Percentiles rank a stretch among this genome's conserved stretches.
Conservation (phyloP, 1,139 yeast species). For the Taphrina wiesneri region DNA sequence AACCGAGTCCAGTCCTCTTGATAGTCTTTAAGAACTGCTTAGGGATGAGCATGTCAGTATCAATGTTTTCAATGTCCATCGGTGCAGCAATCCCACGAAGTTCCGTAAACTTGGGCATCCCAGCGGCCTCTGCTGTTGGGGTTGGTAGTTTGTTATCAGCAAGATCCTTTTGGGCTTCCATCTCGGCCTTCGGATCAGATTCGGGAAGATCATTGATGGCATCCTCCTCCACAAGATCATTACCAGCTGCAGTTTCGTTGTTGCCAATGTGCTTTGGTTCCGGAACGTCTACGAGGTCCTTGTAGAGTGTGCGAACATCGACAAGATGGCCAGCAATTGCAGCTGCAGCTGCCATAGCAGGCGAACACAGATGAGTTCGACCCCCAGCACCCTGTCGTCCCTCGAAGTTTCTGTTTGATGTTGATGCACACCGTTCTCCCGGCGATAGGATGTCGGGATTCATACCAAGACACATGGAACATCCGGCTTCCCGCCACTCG, state of each 20-base stretch:
- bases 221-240: conserved; percentile 42
- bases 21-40: conserved; percentile 96
- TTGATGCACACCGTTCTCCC: conserved; percentile 95
- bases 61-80: conserved; percentile 88
- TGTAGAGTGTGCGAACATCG: conserved; percentile 78
- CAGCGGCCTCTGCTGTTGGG: conserved; percentile 49
- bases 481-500: conserved; percentile 99
- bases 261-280: conserved; percentile 53
- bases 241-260: conserved; percentile 61
- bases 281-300: background rate
- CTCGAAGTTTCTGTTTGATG: conserved; percentile 97
- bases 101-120: conserved; percentile 73
- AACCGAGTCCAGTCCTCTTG: conserved; percentile 88
- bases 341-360: conserved; percentile 99
- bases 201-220: conserved; percentile 39
- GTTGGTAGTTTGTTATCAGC: conserved; percentile 31
- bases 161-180: conserved; percentile 43
- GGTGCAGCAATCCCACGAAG: conserved; percentile 91
- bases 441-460: conserved; percentile 95
- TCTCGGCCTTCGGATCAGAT: conserved; percentile 46
- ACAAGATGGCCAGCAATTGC: conserved; percentile 87
- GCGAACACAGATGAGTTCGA: conserved; percentile 97
- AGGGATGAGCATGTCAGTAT: conserved; percentile 97
- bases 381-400: conserved; percentile 98
- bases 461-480: conserved; percentile 99